These are phyloP conservation scores for Paracamarosporium sp. DNA, from an alignment of 2,329 filamentous ascomycete genomes.

Conservation along the genomic window DNA sequence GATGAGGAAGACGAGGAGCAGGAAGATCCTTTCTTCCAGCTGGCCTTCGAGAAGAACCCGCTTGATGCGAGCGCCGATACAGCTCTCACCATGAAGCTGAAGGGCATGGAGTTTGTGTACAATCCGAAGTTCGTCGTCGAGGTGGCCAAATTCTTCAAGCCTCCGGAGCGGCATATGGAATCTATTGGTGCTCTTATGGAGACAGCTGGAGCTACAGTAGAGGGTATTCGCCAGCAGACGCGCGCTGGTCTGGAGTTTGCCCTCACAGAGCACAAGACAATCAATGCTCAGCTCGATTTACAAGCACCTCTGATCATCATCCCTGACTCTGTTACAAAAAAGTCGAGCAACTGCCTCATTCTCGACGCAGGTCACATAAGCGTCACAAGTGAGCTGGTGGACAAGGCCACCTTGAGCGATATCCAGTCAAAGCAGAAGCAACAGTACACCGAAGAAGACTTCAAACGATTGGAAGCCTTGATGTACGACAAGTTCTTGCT, in stretches of 20 bases:
- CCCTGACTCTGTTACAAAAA: conserved; percentile 85
- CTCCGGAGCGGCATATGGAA: conserved; percentile 96
- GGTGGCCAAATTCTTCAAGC: conserved; percentile 93
- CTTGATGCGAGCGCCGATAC: conserved; percentile 92
- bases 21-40: conserved; percentile 85
- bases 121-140: conserved; percentile 93
- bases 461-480: conserved; percentile 82
- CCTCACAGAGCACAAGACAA: conserved; percentile 95
- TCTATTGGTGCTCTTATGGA: conserved; percentile 97
- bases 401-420: conserved; percentile 86
- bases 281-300: conserved; percentile 94
- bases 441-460: conserved; percentile 87
- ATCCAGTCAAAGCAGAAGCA: conserved; percentile 90
- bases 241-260: conserved; percentile 95
- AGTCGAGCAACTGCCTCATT: conserved; percentile 86
- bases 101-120: conserved; percentile 96
- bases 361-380: conserved; percentile 96
- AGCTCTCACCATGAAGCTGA: conserved; percentile 87
- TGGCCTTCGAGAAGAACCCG: conserved; percentile 94
- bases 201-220: conserved; percentile 91
- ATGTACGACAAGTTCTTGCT: conserved; percentile 99
- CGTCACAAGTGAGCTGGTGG: conserved; percentile 91
- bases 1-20: conserved; percentile 55
- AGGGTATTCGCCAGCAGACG: conserved; percentile 93
- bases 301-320: conserved; percentile 96